Evolutionary conservation across 805 yeast genomes (phyloP), one percentile per base, ranked within the genome.

Genomic region (Sugiyamaella qingdaonensis): DNA sequence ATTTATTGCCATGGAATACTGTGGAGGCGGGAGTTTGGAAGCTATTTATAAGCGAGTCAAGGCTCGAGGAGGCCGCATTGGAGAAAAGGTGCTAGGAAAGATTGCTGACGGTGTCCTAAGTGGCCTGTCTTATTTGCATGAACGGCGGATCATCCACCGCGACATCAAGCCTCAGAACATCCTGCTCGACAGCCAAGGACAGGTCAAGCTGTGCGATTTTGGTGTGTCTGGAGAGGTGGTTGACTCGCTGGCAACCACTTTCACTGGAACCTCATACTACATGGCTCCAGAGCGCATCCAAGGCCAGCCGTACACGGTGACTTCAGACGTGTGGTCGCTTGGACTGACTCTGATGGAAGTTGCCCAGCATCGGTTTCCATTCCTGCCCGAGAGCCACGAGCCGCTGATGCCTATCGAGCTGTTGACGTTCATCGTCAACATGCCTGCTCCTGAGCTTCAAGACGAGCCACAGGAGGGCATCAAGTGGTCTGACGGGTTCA

Each of bases 281-380:
- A 94, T 94, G 99, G 98, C 99, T 0, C 99, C 99, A 0, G 99
- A 94, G 69, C 78, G 99, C 61, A 92, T 94, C 49, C 88, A 88
- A 73, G 97, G 97, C 29, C 92, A 89, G 64, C 94, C 97, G 1
- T 94, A 94, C 65, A 86, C 96, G 10, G 97, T 92, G 2, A 88
- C 96, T 2, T 85, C 95, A 62, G 99, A 94, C 67, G 92, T 94
- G 13, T 94, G 99, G 99, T 90, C 97, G 1, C 71, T 94, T 32
- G 99, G 99, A 0, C 74, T 94, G 54, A 91, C 98, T 1, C 72
- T 94, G 46, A 73, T 94, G 64, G 99, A 94, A 66, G 97, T 92
- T 27, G 97, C 98, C 2, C 83, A 81, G 64, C 95, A 96, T n/a
- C 75, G 78, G 59, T 92, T 92, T 67, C 99, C 99, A 7, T 86